Evolutionary conservation across 805 yeast genomes (phyloP).

Genomic region (Zygosaccharomyces siamensis): DNA sequence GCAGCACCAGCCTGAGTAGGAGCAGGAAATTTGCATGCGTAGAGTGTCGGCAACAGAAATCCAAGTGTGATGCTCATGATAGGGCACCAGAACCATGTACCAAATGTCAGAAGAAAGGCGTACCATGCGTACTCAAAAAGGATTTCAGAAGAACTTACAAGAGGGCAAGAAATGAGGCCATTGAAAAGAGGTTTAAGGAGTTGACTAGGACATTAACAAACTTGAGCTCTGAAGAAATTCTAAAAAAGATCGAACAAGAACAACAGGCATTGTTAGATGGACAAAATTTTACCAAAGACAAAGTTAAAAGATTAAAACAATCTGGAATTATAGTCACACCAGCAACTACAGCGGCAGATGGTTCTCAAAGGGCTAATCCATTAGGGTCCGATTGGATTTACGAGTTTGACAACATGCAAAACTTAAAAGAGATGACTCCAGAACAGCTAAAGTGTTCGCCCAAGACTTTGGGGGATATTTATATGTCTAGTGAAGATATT

Average conservation of each 20-base stretch:
- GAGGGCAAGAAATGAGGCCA: conserved; percentile 73
- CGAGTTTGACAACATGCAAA: background rate
- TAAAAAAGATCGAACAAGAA: conserved; percentile 27
- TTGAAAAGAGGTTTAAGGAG: conserved; percentile 75
- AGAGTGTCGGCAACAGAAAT: conserved; percentile 94
- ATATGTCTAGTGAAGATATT: conserved; percentile 55
- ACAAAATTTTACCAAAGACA: conserved; percentile 31
- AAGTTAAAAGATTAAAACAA: conserved; percentile 18
- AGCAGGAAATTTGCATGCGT: conserved; percentile 78
- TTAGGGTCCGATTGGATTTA: background rate
- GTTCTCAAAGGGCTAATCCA: background rate
- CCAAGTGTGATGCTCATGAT: conserved; percentile 81
- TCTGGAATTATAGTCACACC: background rate
- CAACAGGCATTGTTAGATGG: conserved; percentile 26
- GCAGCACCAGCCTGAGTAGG: conserved; percentile 13
- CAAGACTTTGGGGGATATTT: conserved; percentile 65
- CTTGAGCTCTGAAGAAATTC: conserved; percentile 29
- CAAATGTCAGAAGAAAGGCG: conserved; percentile 66
- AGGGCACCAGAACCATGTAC: conserved; percentile 75
- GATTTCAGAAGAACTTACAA: conserved; percentile 88
- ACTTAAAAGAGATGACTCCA: conserved; percentile 25
- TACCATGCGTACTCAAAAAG: conserved; percentile 66
- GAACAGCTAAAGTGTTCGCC: conserved; percentile 51
- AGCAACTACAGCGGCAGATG: background rate
- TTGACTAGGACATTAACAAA: conserved; percentile 49